phyloP scores from a whole-genome alignment of 2,329 filamentous ascomycete genomes.

The Colletotrichum scovillei region DNA sequence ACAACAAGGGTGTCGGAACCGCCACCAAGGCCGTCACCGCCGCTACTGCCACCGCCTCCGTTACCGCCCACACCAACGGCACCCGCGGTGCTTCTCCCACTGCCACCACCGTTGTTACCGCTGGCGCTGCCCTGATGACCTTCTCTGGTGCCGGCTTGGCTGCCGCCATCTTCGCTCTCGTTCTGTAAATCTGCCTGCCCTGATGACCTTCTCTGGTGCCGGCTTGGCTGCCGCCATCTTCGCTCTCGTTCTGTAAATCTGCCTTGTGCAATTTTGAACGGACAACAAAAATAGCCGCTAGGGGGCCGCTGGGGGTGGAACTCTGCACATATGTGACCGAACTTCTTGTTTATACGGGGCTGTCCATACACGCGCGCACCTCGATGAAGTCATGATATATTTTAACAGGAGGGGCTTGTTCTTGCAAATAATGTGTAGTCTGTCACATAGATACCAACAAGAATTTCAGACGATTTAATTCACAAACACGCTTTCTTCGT shows the following conservation, averaged over 20 bases:
- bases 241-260: constrained; percentile 24
- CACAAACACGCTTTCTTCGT: background rate
- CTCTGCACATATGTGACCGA: background rate
- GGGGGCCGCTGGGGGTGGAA: background rate
- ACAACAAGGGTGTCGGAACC: background rate
- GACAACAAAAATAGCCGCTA: background rate
- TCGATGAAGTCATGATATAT: constrained; percentile 9
- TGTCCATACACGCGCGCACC: background rate
- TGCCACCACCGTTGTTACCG: constrained; percentile 19
- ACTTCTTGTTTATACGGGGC: background rate
- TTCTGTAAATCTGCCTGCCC: too few species aligned
- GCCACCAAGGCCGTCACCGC: constrained; percentile 7
- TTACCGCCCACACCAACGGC: background rate
- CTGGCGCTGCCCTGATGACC: constrained; percentile 25
- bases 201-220: constrained; percentile 29
- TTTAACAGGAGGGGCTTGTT: background rate
- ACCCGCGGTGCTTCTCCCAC: constrained; percentile 13
- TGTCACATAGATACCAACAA: constrained; percentile 17
- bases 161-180: constrained; percentile 20
- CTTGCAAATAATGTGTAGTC: constrained; percentile 25
- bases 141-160: constrained; percentile 23
- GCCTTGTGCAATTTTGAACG: background rate
- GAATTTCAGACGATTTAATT: background rate
- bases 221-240: constrained; percentile 14
- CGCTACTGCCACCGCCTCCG: background rate